These are phyloP conservation scores for Bothriochloa decipiens DNA, from an alignment of 176 grass and related monocot genomes.

Conservation along the genomic window DNA sequence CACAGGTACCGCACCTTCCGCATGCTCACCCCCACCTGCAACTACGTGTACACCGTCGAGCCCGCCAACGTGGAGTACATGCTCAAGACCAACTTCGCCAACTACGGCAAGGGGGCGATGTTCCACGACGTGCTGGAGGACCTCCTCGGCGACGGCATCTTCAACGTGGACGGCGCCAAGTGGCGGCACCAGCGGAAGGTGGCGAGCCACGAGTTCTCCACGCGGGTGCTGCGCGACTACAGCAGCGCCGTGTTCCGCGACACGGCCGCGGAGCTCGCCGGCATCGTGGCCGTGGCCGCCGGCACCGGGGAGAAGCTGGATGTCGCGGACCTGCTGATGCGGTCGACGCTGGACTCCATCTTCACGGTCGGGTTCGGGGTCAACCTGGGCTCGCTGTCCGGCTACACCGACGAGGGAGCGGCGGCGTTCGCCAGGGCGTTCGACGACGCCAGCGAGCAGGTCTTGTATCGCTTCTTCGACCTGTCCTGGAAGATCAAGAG, in stretches of 20 bases:
- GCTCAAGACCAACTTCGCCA: slow-evolving; percentile 62
- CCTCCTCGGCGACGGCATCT: slow-evolving; percentile 83
- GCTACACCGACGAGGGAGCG: slow-evolving; percentile 21
- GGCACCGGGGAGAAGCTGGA: slow-evolving; percentile 30
- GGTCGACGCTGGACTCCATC: slow-evolving; percentile 73
- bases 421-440: slow-evolving; percentile 70
- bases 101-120: slow-evolving; percentile 56
- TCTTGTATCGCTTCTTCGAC: slow-evolving; percentile 64
- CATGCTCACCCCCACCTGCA: slow-evolving; percentile 62
- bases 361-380: slow-evolving; percentile 71
- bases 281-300: slow-evolving; percentile 32
- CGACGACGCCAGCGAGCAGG: slow-evolving; percentile 64
- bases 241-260: slow-evolving; percentile 67
- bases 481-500: slow-evolving; percentile 68
- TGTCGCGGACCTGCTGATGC: slow-evolving; percentile 72
- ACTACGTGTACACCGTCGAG: slow-evolving; percentile 73
- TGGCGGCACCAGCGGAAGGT: slow-evolving; percentile 90
- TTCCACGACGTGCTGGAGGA: slow-evolving; percentile 48
- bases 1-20: slow-evolving; percentile 69
- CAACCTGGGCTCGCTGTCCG: slow-evolving; percentile 54
- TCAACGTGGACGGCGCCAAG: slow-evolving; percentile 70
- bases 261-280: slow-evolving; percentile 58
- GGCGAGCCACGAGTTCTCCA: slow-evolving; percentile 71
- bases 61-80: slow-evolving; percentile 72
- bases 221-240: slow-evolving; percentile 66